These are phyloP conservation scores for Leishmania arabica DNA, from an alignment of 208 protist genomes.

Conservation along the genomic window DNA sequence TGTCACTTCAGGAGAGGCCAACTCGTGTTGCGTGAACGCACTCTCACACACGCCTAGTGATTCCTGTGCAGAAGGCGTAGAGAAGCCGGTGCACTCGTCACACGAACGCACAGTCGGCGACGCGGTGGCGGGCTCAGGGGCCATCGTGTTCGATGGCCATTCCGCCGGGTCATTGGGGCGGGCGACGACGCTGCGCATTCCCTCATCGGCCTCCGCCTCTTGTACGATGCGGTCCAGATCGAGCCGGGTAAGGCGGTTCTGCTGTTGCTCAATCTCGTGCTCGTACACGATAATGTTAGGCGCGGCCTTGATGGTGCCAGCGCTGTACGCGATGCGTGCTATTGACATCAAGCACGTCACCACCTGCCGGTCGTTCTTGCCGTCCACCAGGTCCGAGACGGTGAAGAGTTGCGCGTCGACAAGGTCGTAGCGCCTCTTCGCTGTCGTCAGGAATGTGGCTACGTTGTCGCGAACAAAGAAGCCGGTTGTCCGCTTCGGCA, in stretches of 20 bases:
- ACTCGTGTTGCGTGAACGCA: not conserved
- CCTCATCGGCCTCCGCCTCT: conserved; percentile 30
- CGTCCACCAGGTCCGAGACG: conserved; percentile 74
- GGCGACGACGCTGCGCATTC: not conserved
- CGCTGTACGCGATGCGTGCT: conserved; percentile 56
- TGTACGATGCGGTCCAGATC: conserved; percentile 43
- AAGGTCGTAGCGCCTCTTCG: conserved; percentile 41
- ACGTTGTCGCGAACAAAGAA: conserved; percentile 87
- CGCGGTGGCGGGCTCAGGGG: not conserved
- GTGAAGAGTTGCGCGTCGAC: conserved; percentile 72
- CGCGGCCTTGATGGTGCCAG: conserved; percentile 38
- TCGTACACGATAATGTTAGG: conserved; percentile 62
- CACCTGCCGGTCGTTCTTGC: conserved; percentile 71
- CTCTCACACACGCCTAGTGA: not conserved
- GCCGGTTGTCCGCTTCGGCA: conserved; percentile 61
- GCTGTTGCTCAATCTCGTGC: conserved; percentile 55
- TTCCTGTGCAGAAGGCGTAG: not conserved
- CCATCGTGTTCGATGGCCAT: not conserved
- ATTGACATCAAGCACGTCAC: conserved; percentile 80
- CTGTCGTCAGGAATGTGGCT: conserved; percentile 50
- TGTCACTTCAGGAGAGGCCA: not conserved
- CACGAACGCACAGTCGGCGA: not conserved
- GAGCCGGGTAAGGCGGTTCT: conserved; percentile 29
- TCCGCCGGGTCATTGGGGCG: not conserved
- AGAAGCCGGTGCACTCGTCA: not conserved